phyloP scores from a whole-genome alignment of 106 monocot genomes.

The Apostasia ramifera region DNA sequence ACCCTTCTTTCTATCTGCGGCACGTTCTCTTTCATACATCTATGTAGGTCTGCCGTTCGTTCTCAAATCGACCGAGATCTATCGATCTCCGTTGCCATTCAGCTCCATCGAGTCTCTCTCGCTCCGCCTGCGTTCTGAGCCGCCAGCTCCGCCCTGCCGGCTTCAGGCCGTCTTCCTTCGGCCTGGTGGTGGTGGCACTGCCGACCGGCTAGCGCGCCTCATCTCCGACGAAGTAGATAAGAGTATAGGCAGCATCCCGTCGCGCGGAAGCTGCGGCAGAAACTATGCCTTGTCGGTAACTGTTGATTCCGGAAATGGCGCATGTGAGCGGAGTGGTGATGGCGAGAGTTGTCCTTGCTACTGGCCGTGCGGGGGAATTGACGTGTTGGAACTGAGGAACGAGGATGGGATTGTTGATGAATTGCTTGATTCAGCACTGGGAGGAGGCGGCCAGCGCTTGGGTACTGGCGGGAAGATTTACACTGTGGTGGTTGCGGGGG shows the following conservation, averaged over 20 bases:
- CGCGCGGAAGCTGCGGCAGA: slow-evolving; percentile 5
- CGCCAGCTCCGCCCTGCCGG: slow-evolving; percentile 42
- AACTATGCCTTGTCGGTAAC: slow-evolving; percentile 7
- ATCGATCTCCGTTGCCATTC: slow-evolving; percentile 77
- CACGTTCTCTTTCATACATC: background rate
- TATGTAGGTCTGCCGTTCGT: slow-evolving; percentile 49
- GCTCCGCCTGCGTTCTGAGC: slow-evolving; percentile 16
- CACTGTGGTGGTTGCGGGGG: slow-evolving; percentile 42
- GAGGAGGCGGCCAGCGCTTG: background rate
- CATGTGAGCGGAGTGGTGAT: slow-evolving; percentile 9
- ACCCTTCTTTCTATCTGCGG: background rate
- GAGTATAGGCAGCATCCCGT: background rate
- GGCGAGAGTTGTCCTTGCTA: slow-evolving; percentile 11
- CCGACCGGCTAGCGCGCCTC: background rate
- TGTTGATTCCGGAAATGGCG: background rate
- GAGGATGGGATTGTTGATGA: slow-evolving; percentile 56
- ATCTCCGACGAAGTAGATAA: slow-evolving; percentile 19
- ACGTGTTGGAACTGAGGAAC: background rate
- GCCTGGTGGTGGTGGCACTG: background rate
- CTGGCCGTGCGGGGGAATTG: slow-evolving; percentile 47
- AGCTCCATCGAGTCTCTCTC: slow-evolving; percentile 51
- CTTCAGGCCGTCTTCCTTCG: slow-evolving; percentile 64
- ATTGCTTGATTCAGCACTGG: slow-evolving; percentile 28
- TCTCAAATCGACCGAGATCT: slow-evolving; percentile 73
- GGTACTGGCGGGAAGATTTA: slow-evolving; percentile 39